phyloP scores from a whole-genome alignment of 768 basidiomycete species.

The Xerocomus potaroensis region DNA sequence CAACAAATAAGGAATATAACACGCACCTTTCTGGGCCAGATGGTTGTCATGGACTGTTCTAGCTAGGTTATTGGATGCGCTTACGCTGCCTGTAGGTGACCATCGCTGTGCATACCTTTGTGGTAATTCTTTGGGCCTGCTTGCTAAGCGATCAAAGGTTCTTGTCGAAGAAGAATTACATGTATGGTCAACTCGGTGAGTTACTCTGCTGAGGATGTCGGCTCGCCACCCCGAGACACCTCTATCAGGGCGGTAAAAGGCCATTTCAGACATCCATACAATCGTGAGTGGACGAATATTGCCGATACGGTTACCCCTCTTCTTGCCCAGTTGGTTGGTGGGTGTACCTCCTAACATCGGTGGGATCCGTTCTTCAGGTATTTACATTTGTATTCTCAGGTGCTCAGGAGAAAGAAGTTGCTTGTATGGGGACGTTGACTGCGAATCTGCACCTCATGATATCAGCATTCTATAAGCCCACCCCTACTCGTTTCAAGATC shows the following conservation, averaged over 20 bases:
- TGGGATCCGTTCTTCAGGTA: slow-evolving; percentile 7
- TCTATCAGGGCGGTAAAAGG: slow-evolving; percentile 71
- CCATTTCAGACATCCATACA: slow-evolving; percentile 86
- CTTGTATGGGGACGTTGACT: slow-evolving; percentile 93
- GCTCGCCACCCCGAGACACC: slow-evolving; percentile 3
- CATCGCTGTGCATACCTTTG: slow-evolving; percentile 77
- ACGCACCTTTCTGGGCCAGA: slow-evolving; percentile 35
- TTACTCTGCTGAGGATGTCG: slow-evolving; percentile 12
- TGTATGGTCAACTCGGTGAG: slow-evolving; percentile 75
- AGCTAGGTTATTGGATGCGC: background rate
- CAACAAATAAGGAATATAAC: slow-evolving; percentile 49
- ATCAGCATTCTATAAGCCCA: slow-evolving; percentile 91
- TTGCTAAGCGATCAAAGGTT: slow-evolving; percentile 66
- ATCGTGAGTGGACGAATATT: slow-evolving; percentile 78
- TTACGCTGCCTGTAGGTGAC: slow-evolving; percentile 36
- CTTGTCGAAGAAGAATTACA: slow-evolving; percentile 79
- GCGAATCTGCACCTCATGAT: slow-evolving; percentile 95
- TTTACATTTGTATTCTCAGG: slow-evolving; percentile 44
- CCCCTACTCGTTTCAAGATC: slow-evolving; percentile 81
- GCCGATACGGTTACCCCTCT: slow-evolving; percentile 67
- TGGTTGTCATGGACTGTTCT: slow-evolving; percentile 32
- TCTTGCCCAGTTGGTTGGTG: slow-evolving; percentile 81
- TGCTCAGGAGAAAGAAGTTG: slow-evolving; percentile 85
- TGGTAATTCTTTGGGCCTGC: slow-evolving; percentile 90
- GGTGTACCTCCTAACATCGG: slow-evolving; percentile 24